These are phyloP conservation scores for Vitellaria paradoxa DNA, from an alignment of 179 eudicot genomes.

Conservation along the genomic window DNA sequence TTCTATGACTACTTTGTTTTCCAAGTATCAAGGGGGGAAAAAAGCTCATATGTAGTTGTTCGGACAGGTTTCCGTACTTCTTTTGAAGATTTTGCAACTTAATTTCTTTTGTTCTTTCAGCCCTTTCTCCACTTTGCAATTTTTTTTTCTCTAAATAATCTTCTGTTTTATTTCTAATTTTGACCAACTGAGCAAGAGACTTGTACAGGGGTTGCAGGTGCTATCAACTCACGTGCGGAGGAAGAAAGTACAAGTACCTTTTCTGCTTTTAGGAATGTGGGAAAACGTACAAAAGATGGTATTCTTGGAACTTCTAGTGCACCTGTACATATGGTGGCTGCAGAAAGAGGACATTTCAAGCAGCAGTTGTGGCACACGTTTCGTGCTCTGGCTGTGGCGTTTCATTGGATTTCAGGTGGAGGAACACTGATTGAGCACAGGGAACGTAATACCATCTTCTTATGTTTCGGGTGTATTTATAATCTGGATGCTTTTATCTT, in stretches of 20 bases:
- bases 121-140: too few relatives aligned
- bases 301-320: constrained; percentile 78
- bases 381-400: constrained; percentile 75
- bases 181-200: not conserved
- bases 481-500: not conserved
- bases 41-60: too few relatives aligned
- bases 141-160: not conserved
- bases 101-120: too few relatives aligned
- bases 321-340: constrained; percentile 85
- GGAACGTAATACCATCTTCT: constrained; percentile 43
- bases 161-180: not conserved
- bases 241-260: too few relatives aligned
- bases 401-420: constrained; percentile 73
- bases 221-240: too few relatives aligned
- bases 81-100: too few relatives aligned
- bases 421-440: constrained; percentile 91
- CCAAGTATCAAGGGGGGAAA: too few relatives aligned
- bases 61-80: too few relatives aligned
- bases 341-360: constrained; percentile 82
- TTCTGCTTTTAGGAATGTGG: constrained; percentile 61
- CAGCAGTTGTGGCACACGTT: constrained; percentile 94
- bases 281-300: constrained; percentile 63
- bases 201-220: constrained; percentile 28
- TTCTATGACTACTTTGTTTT: too few relatives aligned
- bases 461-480: too few relatives aligned